These are phyloP conservation scores for Coemansia sp. DNA, from an alignment of 192 early-diverging fungal species.

Conservation along the genomic window DNA sequence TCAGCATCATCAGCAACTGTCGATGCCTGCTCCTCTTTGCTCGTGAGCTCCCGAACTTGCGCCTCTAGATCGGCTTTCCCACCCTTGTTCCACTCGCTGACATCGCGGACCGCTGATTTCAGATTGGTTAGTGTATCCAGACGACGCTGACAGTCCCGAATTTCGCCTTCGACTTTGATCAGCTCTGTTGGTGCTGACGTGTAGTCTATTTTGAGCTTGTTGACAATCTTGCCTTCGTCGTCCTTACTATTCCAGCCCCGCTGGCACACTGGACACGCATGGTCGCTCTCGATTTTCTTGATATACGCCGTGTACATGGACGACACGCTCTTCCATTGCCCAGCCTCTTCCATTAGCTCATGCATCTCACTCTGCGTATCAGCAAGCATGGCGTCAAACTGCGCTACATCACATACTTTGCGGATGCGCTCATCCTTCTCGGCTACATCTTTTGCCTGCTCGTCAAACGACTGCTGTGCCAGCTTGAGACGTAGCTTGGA, in stretches of 20 bases:
- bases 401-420: conserved; percentile 16
- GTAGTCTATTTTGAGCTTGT: conserved; percentile 48
- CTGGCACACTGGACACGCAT: conserved; percentile 80
- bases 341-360: conserved; percentile 51
- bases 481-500: conserved; percentile 38
- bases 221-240: conserved; percentile 44
- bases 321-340: conserved; percentile 55
- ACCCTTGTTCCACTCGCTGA: conserved; percentile 43
- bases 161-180: conserved; percentile 34
- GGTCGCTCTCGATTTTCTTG: conserved; percentile 60
- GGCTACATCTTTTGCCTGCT: conserved; percentile 25
- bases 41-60: conserved; percentile 51
- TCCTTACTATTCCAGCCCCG: conserved; percentile 65
- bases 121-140: conserved; percentile 25
- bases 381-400: conserved; percentile 34
- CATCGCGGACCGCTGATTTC: conserved; percentile 31
- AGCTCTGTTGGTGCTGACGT: conserved; percentile 43
- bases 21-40: conserved; percentile 40
- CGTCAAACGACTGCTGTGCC: conserved; percentile 30
- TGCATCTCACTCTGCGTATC: conserved; percentile 46
- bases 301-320: conserved; percentile 69
- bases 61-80: conserved; percentile 30
- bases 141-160: conserved; percentile 23
- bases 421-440: conserved; percentile 20
- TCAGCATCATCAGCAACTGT: conserved; percentile 19